A percentile compares a stretch with the other conserved stretches of the same genome.
Conservation (phyloP, 2,329 filamentous ascomycete species). For the Arthrobotrys conoides region DNA sequence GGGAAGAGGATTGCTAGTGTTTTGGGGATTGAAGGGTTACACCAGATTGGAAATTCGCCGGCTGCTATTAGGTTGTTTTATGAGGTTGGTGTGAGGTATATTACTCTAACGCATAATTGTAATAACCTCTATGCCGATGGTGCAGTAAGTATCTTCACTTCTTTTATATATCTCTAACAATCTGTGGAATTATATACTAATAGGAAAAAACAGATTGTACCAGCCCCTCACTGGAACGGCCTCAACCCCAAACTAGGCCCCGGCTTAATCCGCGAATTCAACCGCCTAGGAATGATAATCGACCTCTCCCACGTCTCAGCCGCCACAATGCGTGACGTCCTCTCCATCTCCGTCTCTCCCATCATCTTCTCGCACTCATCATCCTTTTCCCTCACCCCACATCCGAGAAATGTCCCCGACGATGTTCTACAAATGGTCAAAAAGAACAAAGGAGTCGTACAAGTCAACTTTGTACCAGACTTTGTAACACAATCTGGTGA, state of each 20-base stretch:
- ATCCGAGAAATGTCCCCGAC: constrained; percentile 91
- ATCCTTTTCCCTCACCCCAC: constrained; percentile 83
- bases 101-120: constrained; percentile 92
- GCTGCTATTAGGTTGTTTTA: constrained; percentile 82
- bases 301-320: constrained; percentile 84
- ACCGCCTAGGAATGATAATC: constrained; percentile 92
- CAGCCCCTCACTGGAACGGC: constrained; percentile 76
- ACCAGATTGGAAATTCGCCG: constrained; percentile 90
- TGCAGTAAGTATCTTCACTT: constrained; percentile 68
- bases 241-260: constrained; percentile 78
- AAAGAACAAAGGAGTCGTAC: constrained; percentile 80
- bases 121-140: constrained; percentile 92
- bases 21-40: constrained; percentile 86
- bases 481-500: constrained; percentile 78
- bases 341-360: constrained; percentile 77
- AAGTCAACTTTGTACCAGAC: constrained; percentile 89
- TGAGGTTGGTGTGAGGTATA: constrained; percentile 84
- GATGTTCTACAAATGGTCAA: constrained; percentile 84
- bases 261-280: constrained; percentile 86
- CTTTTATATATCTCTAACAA: background rate
- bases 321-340: constrained; percentile 87
- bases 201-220: constrained; percentile 66
- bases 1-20: constrained; percentile 78
- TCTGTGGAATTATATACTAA: no score
- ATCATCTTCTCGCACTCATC: constrained; percentile 92